Evolutionary conservation across 306 rosid genomes (phyloP).

Genomic region (Begonia masoniana): DNA sequence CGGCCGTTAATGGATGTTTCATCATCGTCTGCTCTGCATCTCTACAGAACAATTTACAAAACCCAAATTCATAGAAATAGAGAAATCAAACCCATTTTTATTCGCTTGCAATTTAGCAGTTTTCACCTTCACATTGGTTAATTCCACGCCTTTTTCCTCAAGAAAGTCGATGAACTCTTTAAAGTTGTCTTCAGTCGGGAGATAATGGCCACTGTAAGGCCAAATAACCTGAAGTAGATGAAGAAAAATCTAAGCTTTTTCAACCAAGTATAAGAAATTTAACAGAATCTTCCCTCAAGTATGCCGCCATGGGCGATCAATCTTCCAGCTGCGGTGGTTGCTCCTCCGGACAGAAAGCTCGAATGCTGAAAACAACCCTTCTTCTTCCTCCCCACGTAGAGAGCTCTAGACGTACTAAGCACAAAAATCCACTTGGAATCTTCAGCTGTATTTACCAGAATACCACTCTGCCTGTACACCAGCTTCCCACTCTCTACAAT

Average conservation of each 20-base stretch:
- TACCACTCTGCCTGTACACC: slow-evolving; percentile 17
- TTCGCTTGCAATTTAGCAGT: neutral
- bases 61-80: neutral
- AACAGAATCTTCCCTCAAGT: slow-evolving; percentile 19
- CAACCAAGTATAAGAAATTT: neutral
- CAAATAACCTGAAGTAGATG: slow-evolving; percentile 29
- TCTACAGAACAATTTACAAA: slow-evolving; percentile 11
- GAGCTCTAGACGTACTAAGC: slow-evolving; percentile 35
- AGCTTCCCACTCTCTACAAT: slow-evolving; percentile 24
- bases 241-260: neutral
- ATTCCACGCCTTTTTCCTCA: slow-evolving; percentile 25
- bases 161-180: slow-evolving; percentile 29
- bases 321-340: slow-evolving; percentile 39
- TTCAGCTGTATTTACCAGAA: slow-evolving; percentile 19
- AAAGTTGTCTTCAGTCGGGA: slow-evolving; percentile 40
- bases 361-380: slow-evolving; percentile 42
- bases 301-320: slow-evolving; percentile 22
- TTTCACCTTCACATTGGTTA: slow-evolving; percentile 29
- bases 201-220: slow-evolving; percentile 45
- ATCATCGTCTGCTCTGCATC: slow-evolving; percentile 19
- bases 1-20: slow-evolving; percentile 2
- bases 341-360: slow-evolving; percentile 38
- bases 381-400: slow-evolving; percentile 38
- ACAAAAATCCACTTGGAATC: slow-evolving; percentile 43
- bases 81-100: too few relatives aligned